A percentile compares a stretch with the other conserved stretches of the same genome.
Conservation (phyloP, 2,329 filamentous ascomycete genomes). For the Aureobasidium sp. region DNA sequence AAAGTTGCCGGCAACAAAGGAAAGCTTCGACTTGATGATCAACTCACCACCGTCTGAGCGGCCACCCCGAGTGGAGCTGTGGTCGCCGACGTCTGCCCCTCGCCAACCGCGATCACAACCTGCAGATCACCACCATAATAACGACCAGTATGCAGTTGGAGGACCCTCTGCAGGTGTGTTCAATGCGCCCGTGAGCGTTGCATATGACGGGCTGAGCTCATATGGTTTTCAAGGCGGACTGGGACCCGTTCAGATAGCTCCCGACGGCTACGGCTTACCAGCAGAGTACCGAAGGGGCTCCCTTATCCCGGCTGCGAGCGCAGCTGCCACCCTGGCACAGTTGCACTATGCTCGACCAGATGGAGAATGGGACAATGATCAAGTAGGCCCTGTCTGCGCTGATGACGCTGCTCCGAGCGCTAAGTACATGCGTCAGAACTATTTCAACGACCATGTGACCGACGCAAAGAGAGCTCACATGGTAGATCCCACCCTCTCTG, state of each 20-base stretch:
- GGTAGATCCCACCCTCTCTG: constrained; percentile 15
- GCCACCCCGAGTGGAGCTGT: constrained; percentile 32
- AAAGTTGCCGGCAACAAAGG: constrained; percentile 94
- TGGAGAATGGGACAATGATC: constrained; percentile 69
- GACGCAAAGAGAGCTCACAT: constrained; percentile 15
- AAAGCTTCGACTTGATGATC: constrained; percentile 96
- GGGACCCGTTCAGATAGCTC: constrained; percentile 18
- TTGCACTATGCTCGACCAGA: constrained; percentile 71
- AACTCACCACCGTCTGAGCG: constrained; percentile 74
- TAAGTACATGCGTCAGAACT: constrained; percentile 23
- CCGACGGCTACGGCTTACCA: constrained; percentile 26
- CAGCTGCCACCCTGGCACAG: constrained; percentile 79
- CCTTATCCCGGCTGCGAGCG: constrained; percentile 61
- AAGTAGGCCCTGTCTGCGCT: constrained; percentile 44
- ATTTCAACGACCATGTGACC: constrained; percentile 32
- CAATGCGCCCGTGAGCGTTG: constrained; percentile 22
- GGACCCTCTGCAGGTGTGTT: constrained; percentile 30
- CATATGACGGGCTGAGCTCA: constrained; percentile 24
- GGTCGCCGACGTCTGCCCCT: constrained; percentile 16
- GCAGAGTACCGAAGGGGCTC: constrained; percentile 61
- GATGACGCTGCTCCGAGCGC: constrained; percentile 10
- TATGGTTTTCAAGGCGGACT: constrained; percentile 22
- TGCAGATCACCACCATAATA: constrained; percentile 18
- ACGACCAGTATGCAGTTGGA: constrained; percentile 19
- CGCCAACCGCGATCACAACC: constrained; percentile 9